Conservation (phyloP, 2,329 filamentous ascomycete species). For the Apiospora rasikravindrae region DNA sequence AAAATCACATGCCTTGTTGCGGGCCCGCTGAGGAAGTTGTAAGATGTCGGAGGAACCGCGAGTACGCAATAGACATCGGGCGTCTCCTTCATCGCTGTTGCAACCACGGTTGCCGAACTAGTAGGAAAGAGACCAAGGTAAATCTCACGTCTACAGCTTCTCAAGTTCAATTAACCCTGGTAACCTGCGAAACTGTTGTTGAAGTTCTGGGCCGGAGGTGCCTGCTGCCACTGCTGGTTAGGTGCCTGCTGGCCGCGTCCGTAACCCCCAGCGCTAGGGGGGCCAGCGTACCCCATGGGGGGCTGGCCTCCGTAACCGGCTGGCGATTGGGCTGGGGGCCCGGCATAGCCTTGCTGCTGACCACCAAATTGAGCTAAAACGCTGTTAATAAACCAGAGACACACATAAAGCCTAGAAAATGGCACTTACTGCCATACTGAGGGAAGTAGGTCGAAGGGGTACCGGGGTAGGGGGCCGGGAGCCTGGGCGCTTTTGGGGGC, state of each 20-base stretch:
- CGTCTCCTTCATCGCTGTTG: neutral
- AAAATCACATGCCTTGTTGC: conserved; percentile 7
- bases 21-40: neutral
- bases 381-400: conserved; percentile 46
- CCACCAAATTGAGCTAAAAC: conserved; percentile 60
- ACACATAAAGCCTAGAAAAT: neutral
- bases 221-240: conserved; percentile 57
- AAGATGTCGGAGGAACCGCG: conserved; percentile 8
- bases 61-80: conserved; percentile 3
- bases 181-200: conserved; percentile 68
- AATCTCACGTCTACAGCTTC: conserved; percentile 18
- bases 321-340: conserved; percentile 65
- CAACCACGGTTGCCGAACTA: neutral
- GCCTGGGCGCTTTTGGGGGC: conserved; percentile 78
- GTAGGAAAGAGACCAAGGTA: conserved; percentile 29
- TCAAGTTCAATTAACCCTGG: conserved; percentile 58
- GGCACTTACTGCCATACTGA: conserved; percentile 81
- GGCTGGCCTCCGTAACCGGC: conserved; percentile 68
- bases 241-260: conserved; percentile 61
- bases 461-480: conserved; percentile 72
- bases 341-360: conserved; percentile 71
- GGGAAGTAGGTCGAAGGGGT: conserved; percentile 87
- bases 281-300: conserved; percentile 70
- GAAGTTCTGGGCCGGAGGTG: conserved; percentile 60
- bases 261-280: conserved; percentile 82